phyloP scores from a whole-genome alignment of 306 rosid genomes.

The Hippophae gyantsensis region DNA sequence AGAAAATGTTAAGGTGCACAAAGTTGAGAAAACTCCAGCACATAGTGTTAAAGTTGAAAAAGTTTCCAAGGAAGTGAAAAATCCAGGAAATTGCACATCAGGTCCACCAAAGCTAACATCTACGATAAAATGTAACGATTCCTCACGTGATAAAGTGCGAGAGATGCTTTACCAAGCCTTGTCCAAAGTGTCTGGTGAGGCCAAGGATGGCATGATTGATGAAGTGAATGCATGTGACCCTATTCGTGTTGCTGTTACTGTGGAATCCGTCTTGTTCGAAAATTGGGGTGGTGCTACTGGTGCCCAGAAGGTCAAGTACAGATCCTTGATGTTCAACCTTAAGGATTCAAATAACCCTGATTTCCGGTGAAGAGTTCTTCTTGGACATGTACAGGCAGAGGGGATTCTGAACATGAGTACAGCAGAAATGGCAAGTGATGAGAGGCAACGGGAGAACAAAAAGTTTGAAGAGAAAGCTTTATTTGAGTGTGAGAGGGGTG shows the following conservation, averaged over 20 bases:
- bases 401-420: conserved; percentile 62
- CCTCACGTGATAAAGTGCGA: conserved; percentile 62
- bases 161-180: conserved; percentile 70
- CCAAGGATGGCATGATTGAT: conserved; percentile 44
- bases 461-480: conserved; percentile 66
- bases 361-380: conserved; percentile 82
- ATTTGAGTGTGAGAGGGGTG: conserved; percentile 81
- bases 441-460: conserved; percentile 59
- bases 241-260: conserved; percentile 72
- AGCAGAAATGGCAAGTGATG: conserved; percentile 88
- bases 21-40: conserved; percentile 26
- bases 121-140: conserved; percentile 66
- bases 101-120: conserved; percentile 58
- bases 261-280: conserved; percentile 78
- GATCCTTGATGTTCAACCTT: conserved; percentile 83
- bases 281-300: conserved; percentile 93
- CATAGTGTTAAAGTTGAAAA: conserved; percentile 58
- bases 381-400: conserved; percentile 61
- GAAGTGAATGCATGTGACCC: conserved; percentile 63
- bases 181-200: conserved; percentile 59
- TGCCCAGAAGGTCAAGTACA: conserved; percentile 75
- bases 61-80: conserved; percentile 48
- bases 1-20: conserved; percentile 52
- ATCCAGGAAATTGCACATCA: conserved; percentile 28
- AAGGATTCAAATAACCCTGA: conserved; percentile 91